These are phyloP conservation scores for Malassezia caprae DNA, from an alignment of 1,284 basidiomycete species.

Conservation along the genomic window DNA sequence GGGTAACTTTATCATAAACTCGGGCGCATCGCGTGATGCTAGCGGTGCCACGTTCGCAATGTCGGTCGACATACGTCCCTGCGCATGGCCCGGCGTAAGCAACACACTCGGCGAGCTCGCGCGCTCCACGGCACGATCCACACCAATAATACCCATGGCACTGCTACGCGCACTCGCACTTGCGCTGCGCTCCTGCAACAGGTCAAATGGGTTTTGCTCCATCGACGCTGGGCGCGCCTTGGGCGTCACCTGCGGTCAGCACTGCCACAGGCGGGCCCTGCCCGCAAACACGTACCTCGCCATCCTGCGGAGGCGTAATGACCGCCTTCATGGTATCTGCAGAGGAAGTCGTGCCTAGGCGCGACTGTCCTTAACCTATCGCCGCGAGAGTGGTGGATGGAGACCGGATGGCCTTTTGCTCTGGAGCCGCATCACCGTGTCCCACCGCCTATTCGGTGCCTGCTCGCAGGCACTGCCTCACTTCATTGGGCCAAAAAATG, in stretches of 20 bases:
- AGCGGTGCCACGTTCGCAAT: neutral
- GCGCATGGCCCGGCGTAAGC: slow-evolving; percentile 9
- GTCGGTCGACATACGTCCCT: neutral
- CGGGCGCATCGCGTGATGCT: slow-evolving; percentile 19
- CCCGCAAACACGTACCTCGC: neutral
- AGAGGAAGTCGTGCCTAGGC: neutral
- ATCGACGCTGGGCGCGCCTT: slow-evolving; percentile 7
- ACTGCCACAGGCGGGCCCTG: neutral
- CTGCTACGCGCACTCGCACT: neutral
- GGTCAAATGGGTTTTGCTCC: slow-evolving; percentile 16
- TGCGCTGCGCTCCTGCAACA: neutral
- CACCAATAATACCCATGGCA: slow-evolving; percentile 1
- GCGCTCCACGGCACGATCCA: slow-evolving; percentile 1
- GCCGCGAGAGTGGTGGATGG: neutral
- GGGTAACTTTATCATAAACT: slow-evolving; percentile 46
- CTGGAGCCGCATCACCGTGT: neutral
- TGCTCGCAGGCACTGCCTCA: neutral
- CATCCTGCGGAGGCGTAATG: slow-evolving; percentile 1
- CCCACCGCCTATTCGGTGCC: neutral
- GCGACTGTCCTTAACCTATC: neutral
- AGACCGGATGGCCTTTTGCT: neutral
- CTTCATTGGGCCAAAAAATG: neutral
- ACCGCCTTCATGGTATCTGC: neutral
- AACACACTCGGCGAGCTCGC: slow-evolving; percentile 8
- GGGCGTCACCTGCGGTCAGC: slow-evolving; percentile 8